phyloP scores from a whole-genome alignment of 345 rosid genomes.

The Abelmoschus esculentus region DNA sequence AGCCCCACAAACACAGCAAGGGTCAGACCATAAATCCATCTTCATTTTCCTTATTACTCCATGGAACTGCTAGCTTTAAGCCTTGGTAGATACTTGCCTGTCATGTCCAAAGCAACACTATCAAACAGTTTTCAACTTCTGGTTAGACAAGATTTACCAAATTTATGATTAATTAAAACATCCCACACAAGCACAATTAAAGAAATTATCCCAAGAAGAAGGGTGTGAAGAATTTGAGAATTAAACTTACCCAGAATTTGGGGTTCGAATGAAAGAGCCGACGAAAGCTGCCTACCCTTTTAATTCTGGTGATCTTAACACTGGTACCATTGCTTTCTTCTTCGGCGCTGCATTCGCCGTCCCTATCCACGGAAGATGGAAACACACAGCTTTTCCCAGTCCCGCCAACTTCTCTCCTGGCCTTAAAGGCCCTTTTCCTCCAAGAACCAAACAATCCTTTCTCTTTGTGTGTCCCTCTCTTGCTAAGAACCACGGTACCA shows the following conservation, averaged over 20 bases:
- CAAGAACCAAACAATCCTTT: conserved; percentile 38
- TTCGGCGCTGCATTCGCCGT: conserved; percentile 21
- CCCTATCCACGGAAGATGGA: conserved; percentile 35
- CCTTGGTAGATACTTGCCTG: conserved; percentile 57
- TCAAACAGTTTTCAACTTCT: too few species aligned
- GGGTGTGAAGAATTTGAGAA: background rate
- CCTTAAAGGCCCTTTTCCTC: conserved; percentile 27
- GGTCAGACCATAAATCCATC: conserved; percentile 25
- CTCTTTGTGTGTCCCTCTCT: conserved; percentile 23
- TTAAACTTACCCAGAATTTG: conserved; percentile 61
- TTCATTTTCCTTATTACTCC: conserved; percentile 48
- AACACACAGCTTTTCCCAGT: conserved; percentile 41
- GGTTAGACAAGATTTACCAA: too few species aligned
- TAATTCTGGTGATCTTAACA: conserved; percentile 29
- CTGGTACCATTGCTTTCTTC: conserved; percentile 14
- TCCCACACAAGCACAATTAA: too few species aligned
- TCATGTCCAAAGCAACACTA: too few species aligned
- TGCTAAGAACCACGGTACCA: conserved; percentile 14
- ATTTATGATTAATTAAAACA: too few species aligned
- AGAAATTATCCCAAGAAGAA: too few species aligned
- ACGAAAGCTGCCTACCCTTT: conserved; percentile 39
- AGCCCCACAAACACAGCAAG: background rate
- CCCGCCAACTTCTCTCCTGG: conserved; percentile 38
- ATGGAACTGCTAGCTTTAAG: conserved; percentile 55
- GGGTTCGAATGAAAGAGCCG: conserved; percentile 21